Evolutionary conservation across 305 asterid species (phyloP), one percentile per base, ranked within the genome.

Genomic region (Fraxinus nigra): DNA sequence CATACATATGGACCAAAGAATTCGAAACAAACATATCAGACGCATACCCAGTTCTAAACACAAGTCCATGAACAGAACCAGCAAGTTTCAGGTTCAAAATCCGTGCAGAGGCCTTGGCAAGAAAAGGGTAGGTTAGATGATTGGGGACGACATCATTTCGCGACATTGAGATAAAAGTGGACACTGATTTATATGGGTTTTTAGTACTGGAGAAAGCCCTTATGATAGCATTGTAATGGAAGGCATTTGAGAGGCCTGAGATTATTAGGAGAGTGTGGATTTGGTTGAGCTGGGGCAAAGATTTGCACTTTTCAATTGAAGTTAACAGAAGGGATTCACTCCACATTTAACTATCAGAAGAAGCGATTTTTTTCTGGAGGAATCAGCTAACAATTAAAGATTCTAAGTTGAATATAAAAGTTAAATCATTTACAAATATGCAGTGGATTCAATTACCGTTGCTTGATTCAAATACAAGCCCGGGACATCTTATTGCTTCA

Each of bases 1-100:
- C 97, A 43, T 92, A 93, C 97, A 92, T 88, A 63, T 95, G 98
- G 78, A 95, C 85, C 89, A 92, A 85, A 67, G 99, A 93, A 84
- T 93, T 95, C 5, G 89, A 82, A 70, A 93, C 81, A 78, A 89
- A 95, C 16, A 87, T 32, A 81, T 95, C 98, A 1, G 69, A 76
- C 51, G 46, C 86, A 73, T 72, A 81, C 86, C 98, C 99, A 81
- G 59, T 81, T 86, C 90, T 86, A 81, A 85, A 65, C 7, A 81
- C 86, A 35, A 51, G 78, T 0, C 92, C 94, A 80, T 93, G 98
- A 76, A 92, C 83, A 59, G 84, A 83, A 1, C 81, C 85, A 18
- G 95, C 97, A 11, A 90, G 84, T 59, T 82, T 80, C 54, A 77
- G 82, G 70, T 90, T 91, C 54, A 75, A 86, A 18, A 92, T 81